Evolutionary conservation across 2,329 filamentous ascomycete genomes (phyloP), one percentile per base, ranked within the genome.

Genomic region (Monosporascus sp.): DNA sequence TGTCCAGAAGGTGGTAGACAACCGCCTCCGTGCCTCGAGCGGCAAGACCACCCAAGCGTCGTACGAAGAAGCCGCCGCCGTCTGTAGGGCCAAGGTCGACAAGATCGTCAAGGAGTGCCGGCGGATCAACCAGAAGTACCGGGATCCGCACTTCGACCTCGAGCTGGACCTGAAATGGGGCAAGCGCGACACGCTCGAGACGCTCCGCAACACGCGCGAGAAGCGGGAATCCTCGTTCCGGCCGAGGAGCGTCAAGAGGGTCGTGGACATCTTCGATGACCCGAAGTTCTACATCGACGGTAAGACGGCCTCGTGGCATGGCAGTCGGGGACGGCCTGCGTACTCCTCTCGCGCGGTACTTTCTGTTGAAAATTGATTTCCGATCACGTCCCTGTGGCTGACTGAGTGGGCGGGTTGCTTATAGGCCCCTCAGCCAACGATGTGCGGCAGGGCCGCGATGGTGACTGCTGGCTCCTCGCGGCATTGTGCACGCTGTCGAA

Each of bases 391-490:
- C 1, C 2, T 35, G 31, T 35, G 31, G 31, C 27, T 27, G 27
- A 27, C 31, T 5, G 31, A 35, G 9, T 11, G 9, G 1, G 31
- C 3, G 25, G 7, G 7, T 5, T 35, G 31, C 3, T 1, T 14
- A 11, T 35, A 35, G 31, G 31, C 31, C 31, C 31, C 31, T 35
- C 31, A 4, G 31, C 88, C 18, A 87, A 86, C 58, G 89, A 95
- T 68, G 86, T 95, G 20, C 81, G 87, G 35, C 90, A 94, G 67
- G 90, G 90, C 2, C 78, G 81, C 8, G 83, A 87, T 57, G 90
- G 90, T 2, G 89, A 96, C 65, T 95, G 90, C 68, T 96, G 90
- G 89, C 82, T 94, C 53, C 84, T 96, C 74, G 87, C 90, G 7
- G 88, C 89, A 1, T 70, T 95, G 43, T 89, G 86, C 56, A 90